A percentile compares a stretch with the other conserved stretches of the same genome.
Conservation (phyloP, 768 basidiomycete genomes). For the Collybiopsis confluens region DNA sequence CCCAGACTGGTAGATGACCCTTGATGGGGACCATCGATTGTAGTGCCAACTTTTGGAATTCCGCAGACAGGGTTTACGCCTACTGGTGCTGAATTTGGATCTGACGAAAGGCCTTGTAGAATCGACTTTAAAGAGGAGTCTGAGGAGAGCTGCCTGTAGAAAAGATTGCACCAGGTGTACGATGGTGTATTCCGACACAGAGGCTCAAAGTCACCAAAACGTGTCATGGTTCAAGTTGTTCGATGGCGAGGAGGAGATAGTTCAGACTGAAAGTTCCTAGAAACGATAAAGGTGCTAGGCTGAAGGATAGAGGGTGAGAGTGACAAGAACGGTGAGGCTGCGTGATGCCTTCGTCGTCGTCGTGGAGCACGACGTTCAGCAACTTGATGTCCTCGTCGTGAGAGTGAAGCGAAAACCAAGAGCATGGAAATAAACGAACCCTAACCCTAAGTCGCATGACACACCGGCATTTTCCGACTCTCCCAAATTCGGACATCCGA, state of each 20-base stretch:
- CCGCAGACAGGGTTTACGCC: slow-evolving; percentile 82
- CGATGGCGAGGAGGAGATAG: not conserved
- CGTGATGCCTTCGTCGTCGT: not conserved
- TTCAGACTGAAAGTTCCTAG: not conserved
- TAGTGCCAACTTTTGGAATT: slow-evolving; percentile 56
- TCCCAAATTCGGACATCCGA: no score
- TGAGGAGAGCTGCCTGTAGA: slow-evolving; percentile 63
- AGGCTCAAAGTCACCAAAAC: slow-evolving; percentile 70
- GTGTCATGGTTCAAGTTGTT: slow-evolving; percentile 32
- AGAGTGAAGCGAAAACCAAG: not conserved
- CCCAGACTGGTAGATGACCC: slow-evolving; percentile 36
- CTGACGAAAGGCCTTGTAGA: slow-evolving; percentile 38
- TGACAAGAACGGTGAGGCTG: not conserved
- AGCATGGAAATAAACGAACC: not conserved
- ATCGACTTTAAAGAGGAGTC: slow-evolving; percentile 22
- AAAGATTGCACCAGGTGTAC: slow-evolving; percentile 93
- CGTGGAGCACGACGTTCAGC: not conserved
- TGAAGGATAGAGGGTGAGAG: not conserved
- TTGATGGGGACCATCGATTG: slow-evolving; percentile 32
- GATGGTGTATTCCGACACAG: slow-evolving; percentile 69
- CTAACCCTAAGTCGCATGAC: no score
- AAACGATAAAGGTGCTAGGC: not conserved
- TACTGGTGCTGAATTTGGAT: slow-evolving; percentile 59
- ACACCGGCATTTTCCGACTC: no score
- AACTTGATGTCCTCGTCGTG: not conserved